Percentiles rank a stretch among this genome's conserved stretches.
phyloP scores from a whole-genome alignment of 202 grass and related monocot species.

The Schoenoplectus tabernaemontani region DNA sequence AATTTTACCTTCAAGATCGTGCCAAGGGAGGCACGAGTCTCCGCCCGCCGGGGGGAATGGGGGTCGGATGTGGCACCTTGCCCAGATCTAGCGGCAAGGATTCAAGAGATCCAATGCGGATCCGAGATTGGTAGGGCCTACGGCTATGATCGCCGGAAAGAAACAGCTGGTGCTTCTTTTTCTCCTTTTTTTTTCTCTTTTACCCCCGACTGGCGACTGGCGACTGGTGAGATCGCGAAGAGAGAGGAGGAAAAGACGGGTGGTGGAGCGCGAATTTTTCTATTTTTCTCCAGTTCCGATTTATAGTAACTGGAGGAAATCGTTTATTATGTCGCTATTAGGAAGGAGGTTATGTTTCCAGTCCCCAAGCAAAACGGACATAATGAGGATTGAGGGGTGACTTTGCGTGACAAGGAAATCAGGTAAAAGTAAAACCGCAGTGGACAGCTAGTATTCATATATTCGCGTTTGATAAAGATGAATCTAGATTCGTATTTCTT shows the following conservation, averaged over 20 bases:
- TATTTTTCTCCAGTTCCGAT: not conserved
- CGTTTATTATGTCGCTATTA: not conserved
- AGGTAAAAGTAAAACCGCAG: slow-evolving; percentile 2
- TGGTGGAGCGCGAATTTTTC: slow-evolving; percentile 61
- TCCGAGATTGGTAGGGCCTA: not conserved
- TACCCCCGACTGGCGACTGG: no score
- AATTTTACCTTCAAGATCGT: slow-evolving; percentile 11
- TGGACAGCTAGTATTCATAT: no score
- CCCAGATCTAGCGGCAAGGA: slow-evolving; percentile 10
- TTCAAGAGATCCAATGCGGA: slow-evolving; percentile 5
- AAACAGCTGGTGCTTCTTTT: not conserved
- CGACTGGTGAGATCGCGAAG: slow-evolving; percentile 32
- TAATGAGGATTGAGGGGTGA: not conserved
- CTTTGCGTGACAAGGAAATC: not conserved
- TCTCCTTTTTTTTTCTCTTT: slow-evolving; percentile 15
- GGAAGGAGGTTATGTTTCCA: not conserved
- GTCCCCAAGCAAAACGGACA: not conserved
- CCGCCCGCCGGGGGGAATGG: no score
- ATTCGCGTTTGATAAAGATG: no score
- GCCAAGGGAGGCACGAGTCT: not conserved
- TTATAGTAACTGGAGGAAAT: slow-evolving; percentile 1
- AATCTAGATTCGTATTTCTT: no score
- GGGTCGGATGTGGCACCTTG: slow-evolving; percentile 1
- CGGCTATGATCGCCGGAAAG: not conserved
- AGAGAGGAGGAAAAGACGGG: slow-evolving; percentile 27